Evolutionary conservation across 305 asterid species (phyloP).

Genomic region (Coffea humblotiana): DNA sequence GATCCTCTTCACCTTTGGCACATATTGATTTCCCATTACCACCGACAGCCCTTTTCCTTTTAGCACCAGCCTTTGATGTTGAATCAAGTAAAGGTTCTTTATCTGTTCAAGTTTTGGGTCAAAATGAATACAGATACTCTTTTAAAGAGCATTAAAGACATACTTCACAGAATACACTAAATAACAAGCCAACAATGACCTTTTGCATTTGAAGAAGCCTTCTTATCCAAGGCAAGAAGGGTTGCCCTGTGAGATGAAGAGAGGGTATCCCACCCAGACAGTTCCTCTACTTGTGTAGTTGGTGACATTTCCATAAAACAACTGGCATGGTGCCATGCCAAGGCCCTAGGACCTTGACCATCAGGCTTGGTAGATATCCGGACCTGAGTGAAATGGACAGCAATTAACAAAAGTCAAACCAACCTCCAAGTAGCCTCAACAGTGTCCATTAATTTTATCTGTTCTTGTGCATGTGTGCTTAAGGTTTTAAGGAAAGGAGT

Average conservation of each 20-base stretch:
- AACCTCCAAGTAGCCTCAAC: neutral
- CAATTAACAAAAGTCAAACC: constrained; percentile 13
- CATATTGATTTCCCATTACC: constrained; percentile 49
- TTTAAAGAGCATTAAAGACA: constrained; percentile 20
- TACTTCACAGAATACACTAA: neutral
- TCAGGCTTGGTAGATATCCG: constrained; percentile 85
- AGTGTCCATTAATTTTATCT: neutral
- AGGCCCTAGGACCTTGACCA: constrained; percentile 68
- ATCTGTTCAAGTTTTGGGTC: constrained; percentile 40
- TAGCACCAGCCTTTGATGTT: constrained; percentile 52
- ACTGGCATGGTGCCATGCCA: constrained; percentile 90
- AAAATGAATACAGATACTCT: constrained; percentile 24
- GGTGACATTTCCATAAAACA: constrained; percentile 68
- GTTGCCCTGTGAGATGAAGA: constrained; percentile 53
- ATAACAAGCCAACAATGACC: constrained; percentile 36
- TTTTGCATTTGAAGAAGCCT: constrained; percentile 42
- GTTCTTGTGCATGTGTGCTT: neutral
- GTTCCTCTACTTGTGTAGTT: constrained; percentile 48
- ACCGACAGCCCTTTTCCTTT: constrained; percentile 59
- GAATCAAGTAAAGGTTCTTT: constrained; percentile 43
- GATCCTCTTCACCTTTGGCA: constrained; percentile 50
- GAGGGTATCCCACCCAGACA: constrained; percentile 78
- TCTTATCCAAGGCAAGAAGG: constrained; percentile 48
- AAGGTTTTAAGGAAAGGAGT: neutral
- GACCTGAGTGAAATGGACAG: constrained; percentile 45